Conservation (phyloP, 2,329 filamentous ascomycete species). For the Pseudogymnoascus sp. region DNA sequence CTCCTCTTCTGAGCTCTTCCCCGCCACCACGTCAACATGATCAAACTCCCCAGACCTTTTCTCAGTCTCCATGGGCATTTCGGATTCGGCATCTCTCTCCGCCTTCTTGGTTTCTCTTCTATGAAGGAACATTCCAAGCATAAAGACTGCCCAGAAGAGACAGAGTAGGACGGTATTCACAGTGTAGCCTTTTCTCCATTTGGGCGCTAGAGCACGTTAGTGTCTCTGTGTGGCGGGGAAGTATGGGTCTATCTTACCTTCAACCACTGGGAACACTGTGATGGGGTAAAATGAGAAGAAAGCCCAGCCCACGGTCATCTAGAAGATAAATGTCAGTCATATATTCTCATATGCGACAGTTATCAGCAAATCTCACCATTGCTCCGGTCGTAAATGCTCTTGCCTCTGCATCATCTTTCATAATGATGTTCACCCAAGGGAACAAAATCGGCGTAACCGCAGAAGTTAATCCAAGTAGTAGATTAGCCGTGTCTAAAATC, state of each 20-base stretch:
- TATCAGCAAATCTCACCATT: slow-evolving; percentile 22
- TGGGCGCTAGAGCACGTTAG: slow-evolving; percentile 19
- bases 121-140: slow-evolving; percentile 31
- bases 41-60: background rate
- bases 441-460: slow-evolving; percentile 27
- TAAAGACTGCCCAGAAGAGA: slow-evolving; percentile 29
- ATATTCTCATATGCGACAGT: background rate
- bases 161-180: slow-evolving; percentile 26
- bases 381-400: slow-evolving; percentile 31
- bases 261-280: slow-evolving; percentile 28
- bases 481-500: slow-evolving; percentile 19
- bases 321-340: background rate
- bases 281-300: slow-evolving; percentile 29
- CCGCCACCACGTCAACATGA: background rate
- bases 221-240: background rate
- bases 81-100: background rate
- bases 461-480: slow-evolving; percentile 25
- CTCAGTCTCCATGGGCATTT: background rate
- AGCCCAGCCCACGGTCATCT: slow-evolving; percentile 32
- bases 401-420: slow-evolving; percentile 28
- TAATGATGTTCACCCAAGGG: slow-evolving; percentile 27
- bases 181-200: slow-evolving; percentile 28
- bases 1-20: background rate
- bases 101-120: slow-evolving; percentile 27
- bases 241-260: slow-evolving; percentile 17